These are phyloP conservation scores for Lentinus brumalis DNA, from an alignment of 768 basidiomycete species.

Conservation along the genomic window DNA sequence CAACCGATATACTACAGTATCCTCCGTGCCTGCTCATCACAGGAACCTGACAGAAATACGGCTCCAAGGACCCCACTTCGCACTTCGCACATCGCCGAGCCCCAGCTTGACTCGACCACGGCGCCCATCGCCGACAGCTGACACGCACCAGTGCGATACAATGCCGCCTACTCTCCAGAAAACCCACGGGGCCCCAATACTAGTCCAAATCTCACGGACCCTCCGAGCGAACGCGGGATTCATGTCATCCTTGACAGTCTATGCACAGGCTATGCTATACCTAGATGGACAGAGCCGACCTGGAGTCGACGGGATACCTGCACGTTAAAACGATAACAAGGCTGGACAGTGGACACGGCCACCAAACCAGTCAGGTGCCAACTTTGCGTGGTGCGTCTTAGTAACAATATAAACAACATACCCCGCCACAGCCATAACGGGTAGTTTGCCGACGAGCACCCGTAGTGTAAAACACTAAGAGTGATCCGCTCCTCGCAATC, in stretches of 20 bases:
- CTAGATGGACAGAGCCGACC: not conserved
- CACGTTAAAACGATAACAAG: not conserved
- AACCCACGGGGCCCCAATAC: not conserved
- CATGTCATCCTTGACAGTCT: not conserved
- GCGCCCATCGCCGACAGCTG: too few species aligned
- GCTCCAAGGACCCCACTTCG: not conserved
- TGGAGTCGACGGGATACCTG: too few species aligned
- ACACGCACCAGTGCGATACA: not conserved
- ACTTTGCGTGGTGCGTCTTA: not conserved
- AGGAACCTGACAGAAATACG: not conserved
- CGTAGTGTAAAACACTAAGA: not conserved
- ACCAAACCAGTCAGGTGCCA: not conserved
- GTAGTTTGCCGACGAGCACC: not conserved
- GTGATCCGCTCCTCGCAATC: not conserved
- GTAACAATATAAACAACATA: not conserved
- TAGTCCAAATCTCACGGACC: not conserved
- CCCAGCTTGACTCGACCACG: not conserved
- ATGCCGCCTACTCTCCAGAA: not conserved
- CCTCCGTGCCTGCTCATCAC: not conserved
- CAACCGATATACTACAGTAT: not conserved
- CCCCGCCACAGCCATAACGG: not conserved
- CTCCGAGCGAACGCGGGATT: too few species aligned
- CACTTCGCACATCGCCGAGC: not conserved
- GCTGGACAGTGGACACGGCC: not conserved
- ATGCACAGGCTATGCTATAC: not conserved